Evolutionary conservation across 495 filamentous ascomycete genomes (phyloP), one percentile per base, ranked within the genome.

Genomic region (Penicillium nucicola): DNA sequence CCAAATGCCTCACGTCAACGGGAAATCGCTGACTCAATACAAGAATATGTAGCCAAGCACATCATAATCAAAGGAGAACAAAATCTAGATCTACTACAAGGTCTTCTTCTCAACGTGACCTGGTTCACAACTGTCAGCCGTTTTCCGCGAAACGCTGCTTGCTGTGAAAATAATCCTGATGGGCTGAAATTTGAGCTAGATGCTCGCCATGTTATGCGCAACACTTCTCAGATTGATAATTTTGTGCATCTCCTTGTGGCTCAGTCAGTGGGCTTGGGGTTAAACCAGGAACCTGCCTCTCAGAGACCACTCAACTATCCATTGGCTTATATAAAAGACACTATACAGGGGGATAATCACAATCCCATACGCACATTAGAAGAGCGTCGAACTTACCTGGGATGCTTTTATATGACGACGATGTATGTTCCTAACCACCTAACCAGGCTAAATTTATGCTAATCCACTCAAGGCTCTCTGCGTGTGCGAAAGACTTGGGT

Each of bases 81-180:
- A 31, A 70, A 55, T 15, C 31, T 76, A 14, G 72, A 74, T 53
- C 60, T 67, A 22, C 47, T 76, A 4, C 69, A 71, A 48, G 72
- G 72, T 17, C 58, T 76, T 2, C 58, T 76, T 19, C 48, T 74
- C 15, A 67, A 71, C 48, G 51, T 74, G 39, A 64, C 66, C 18
- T 76, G 72, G 72, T 70, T 57, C 45, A 56, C 60, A 13, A 35
- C 53, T 4, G 30, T 58, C 33, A 46, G 48, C 32, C 55, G 52
- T 19, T n/a, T 23, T 4, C 54, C 38, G 18, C 20, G 13, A 8
- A 8, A 8, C 10, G 1, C 30, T n/a, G 4, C 10, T 20, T 8
- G 42, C 20, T 25, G 25, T 19, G 15, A 18, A 0, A 23, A 44
- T 13, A 31, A 14, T 22, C 12, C 19, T 19, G 19, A 39, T 36